These are phyloP conservation scores for Microdochium bolleyi DNA, from an alignment of 2,329 filamentous ascomycete species.

Conservation along the genomic window DNA sequence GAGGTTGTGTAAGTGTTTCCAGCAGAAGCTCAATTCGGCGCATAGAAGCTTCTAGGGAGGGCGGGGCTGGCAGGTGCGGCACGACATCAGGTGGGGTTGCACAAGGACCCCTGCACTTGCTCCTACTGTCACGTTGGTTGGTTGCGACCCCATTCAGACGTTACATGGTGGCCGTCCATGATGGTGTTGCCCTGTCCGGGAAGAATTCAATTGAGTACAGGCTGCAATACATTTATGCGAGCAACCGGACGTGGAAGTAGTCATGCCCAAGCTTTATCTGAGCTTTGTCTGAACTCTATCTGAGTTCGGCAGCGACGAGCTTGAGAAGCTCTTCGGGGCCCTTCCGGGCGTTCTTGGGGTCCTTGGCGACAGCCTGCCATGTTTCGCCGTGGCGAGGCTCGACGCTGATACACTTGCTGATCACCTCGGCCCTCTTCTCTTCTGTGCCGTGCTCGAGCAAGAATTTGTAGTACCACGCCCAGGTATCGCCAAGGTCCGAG, in stretches of 20 bases:
- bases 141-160: too few relatives aligned
- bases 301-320: conserved; percentile 56
- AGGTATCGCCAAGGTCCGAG: conserved; percentile 80
- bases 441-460: conserved; percentile 85
- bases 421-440: conserved; percentile 81
- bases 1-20: neutral
- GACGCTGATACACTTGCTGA: conserved; percentile 70
- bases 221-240: too few relatives aligned
- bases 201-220: too few relatives aligned
- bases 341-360: conserved; percentile 71
- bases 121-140: neutral
- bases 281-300: too few relatives aligned
- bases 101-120: neutral
- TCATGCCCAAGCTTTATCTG: too few relatives aligned
- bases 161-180: too few relatives aligned
- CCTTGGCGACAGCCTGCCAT: conserved; percentile 82
- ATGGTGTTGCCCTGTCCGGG: too few relatives aligned
- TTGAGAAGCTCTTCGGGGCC: conserved; percentile 74
- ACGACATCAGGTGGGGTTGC: neutral
- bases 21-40: neutral
- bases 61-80: neutral
- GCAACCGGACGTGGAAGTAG: too few relatives aligned
- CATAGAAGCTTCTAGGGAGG: conserved; percentile 6
- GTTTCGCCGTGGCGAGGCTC: conserved; percentile 90
- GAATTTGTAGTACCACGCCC: conserved; percentile 99